phyloP scores from a whole-genome alignment of 1,139 yeast species.

The Debaryomycetaceae sp. region DNA sequence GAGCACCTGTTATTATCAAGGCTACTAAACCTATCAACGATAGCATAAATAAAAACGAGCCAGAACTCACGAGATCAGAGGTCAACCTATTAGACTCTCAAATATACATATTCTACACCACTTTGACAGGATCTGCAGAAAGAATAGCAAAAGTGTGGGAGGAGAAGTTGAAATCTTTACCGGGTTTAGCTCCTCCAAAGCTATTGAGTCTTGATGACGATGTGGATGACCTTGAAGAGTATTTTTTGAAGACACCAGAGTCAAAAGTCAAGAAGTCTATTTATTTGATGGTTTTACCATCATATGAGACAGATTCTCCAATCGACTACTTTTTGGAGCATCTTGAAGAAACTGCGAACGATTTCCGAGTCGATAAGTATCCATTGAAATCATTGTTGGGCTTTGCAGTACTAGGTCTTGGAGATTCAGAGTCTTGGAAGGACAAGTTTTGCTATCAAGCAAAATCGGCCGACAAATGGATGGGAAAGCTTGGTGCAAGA shows the following conservation, averaged over 20 bases:
- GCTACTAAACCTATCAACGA: conserved; percentile 27
- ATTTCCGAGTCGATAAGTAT: conserved; percentile 79
- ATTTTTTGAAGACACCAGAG: conserved; percentile 63
- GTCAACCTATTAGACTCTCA: conserved; percentile 41
- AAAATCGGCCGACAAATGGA: conserved; percentile 64
- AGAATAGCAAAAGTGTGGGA: conserved; percentile 56
- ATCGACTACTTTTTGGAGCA: conserved; percentile 83
- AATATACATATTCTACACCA: conserved; percentile 71
- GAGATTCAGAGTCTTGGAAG: conserved; percentile 87
- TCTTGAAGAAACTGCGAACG: conserved; percentile 74
- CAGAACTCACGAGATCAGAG: conserved; percentile 28
- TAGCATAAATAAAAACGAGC: conserved; percentile 10
- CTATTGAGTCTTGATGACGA: conserved; percentile 74
- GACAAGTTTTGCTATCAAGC: conserved; percentile 88
- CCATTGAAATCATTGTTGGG: conserved; percentile 71
- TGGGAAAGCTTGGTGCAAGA: conserved; percentile 81
- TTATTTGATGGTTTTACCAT: conserved; percentile 79
- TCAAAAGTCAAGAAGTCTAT: conserved; percentile 40
- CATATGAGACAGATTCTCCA: conserved; percentile 91
- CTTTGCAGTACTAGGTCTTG: conserved; percentile 81
- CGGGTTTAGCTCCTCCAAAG: conserved; percentile 45
- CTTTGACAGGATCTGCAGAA: conserved; percentile 79
- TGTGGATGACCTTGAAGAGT: conserved; percentile 79
- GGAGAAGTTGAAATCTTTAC: conserved; percentile 29
- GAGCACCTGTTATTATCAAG: conserved; percentile 39